A percentile compares a stretch with the other conserved stretches of the same genome.
phyloP scores from a whole-genome alignment of 2,329 filamentous ascomycete genomes.

The Boeremia exigua region DNA sequence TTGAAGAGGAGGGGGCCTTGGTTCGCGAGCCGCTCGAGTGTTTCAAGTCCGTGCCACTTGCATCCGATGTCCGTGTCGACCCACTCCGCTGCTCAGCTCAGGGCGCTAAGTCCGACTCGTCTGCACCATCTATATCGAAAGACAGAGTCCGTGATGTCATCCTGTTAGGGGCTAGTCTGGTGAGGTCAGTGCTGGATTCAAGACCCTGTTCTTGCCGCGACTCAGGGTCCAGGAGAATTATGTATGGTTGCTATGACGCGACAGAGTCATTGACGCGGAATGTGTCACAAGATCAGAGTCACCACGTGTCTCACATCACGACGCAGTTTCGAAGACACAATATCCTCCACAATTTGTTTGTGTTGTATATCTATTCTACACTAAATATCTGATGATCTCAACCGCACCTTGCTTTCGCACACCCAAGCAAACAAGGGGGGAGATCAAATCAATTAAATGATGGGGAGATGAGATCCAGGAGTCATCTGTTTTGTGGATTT shows the following conservation, averaged over 20 bases:
- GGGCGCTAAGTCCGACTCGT: conserved; percentile 13
- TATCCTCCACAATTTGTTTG: conserved; percentile 26
- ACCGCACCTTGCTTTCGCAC: conserved; percentile 34
- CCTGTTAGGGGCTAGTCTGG: conserved; percentile 12
- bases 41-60: conserved; percentile 21
- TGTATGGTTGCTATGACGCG: conserved; percentile 2
- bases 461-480: conserved; percentile 34
- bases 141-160: conserved; percentile 14
- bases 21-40: conserved; percentile 16
- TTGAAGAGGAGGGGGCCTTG: conserved; percentile 13
- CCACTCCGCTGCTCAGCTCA: conserved; percentile 12
- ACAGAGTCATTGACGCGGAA: conserved; percentile 8
- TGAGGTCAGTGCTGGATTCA: conserved; percentile 3
- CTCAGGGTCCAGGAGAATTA: conserved; percentile 3
- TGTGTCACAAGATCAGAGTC: conserved; percentile 16
- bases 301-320: conserved; percentile 5
- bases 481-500: conserved; percentile 44
- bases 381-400: conserved; percentile 41
- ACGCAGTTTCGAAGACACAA: conserved; percentile 1
- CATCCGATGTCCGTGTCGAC: conserved; percentile 16
- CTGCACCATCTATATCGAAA: conserved; percentile 14
- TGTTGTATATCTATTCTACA: conserved; percentile 35
- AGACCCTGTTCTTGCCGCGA: not conserved
- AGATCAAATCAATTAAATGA: conserved; percentile 39
- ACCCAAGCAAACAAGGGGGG: conserved; percentile 38